A percentile compares a stretch with the other conserved stretches of the same genome.
These are phyloP conservation scores for Gynochthodes officinalis DNA, from an alignment of 257 asterid species.

Conservation along the genomic window DNA sequence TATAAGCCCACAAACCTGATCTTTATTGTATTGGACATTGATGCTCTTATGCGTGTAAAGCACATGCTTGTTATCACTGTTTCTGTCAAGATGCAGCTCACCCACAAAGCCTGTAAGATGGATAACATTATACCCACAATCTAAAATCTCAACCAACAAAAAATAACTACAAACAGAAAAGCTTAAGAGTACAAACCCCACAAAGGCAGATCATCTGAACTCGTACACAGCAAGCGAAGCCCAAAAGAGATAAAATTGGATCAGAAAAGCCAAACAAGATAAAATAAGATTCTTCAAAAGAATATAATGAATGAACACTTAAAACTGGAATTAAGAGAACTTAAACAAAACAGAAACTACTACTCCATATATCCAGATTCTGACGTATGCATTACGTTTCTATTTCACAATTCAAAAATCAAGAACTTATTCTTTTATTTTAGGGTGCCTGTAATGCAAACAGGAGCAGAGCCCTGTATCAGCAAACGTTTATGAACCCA, in stretches of 20 bases:
- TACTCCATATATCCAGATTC: not conserved
- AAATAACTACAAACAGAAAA: not conserved
- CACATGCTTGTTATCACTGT: slow-evolving; percentile 45
- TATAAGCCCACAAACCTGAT: slow-evolving; percentile 36
- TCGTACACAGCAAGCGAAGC: slow-evolving; percentile 21
- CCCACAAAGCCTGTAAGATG: slow-evolving; percentile 48
- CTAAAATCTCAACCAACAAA: slow-evolving; percentile 1
- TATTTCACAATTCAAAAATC: not conserved
- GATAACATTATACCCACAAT: not conserved
- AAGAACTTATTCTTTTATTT: not conserved
- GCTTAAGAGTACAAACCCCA: slow-evolving; percentile 69
- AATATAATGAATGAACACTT: not conserved
- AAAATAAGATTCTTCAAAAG: not conserved
- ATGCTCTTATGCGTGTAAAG: slow-evolving; percentile 53
- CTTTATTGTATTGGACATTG: slow-evolving; percentile 45
- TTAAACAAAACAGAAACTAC: not conserved
- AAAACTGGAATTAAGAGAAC: not conserved
- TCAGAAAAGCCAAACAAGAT: slow-evolving; percentile 8
- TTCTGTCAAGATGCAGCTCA: slow-evolving; percentile 46
- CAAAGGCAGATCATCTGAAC: slow-evolving; percentile 90
- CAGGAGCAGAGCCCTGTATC: not conserved
- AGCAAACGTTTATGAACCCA: not conserved
- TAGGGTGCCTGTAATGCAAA: not conserved
- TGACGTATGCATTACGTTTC: not conserved
- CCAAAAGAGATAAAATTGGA: slow-evolving; percentile 25